Evolutionary conservation across 176 grass and related monocot genomes (phyloP), one percentile per base, ranked within the genome.

Genomic region (Raddia guianensis): DNA sequence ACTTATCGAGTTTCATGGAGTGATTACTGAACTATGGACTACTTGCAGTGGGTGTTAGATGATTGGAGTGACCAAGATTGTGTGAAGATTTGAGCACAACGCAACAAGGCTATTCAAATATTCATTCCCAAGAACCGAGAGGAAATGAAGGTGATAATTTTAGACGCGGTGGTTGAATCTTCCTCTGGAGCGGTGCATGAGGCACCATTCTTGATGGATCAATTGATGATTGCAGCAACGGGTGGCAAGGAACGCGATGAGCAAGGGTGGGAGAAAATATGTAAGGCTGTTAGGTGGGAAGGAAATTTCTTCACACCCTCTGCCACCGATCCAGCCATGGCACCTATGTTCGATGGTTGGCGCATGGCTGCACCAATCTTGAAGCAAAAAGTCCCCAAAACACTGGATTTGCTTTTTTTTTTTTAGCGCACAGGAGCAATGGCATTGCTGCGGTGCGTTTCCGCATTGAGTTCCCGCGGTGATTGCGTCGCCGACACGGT

Each of bases 31-130:
- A 32, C 9, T 54, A 16, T 9, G 15, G 0, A 21, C 7, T 44
- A n/a, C 46, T 74, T 18, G 19, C 55, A 87, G 84, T 14, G 37
- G 3, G 14, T 87, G 7, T 9, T 87, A 10, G 68, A 87, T 18
- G 85, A 82, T 54, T 87, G 77, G 85, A 76, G 15, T 4, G 77
- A 87, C 12, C 60, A 68, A 8, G 59, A 70, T 1, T 89, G 87
- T 6, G 50, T 81, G 51, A 89, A 85, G 76, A 81, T 89, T 54
- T 66, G 81, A 0, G 81, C 14, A 4, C 75, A 27, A 55, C 62
- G 87, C 49, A 89, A 64, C 68, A 75, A 80, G 19, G 86, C 81
- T 6, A 84, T 89, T 57, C 6, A 13, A n/a, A n/a, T n/a, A n/a
- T n/a, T n/a, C n/a, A n/a, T 21, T 52, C 75, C 0, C 47, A 50